Evolutionary conservation across 768 basidiomycete genomes (phyloP).

Genomic region (Lactarius tabidus): DNA sequence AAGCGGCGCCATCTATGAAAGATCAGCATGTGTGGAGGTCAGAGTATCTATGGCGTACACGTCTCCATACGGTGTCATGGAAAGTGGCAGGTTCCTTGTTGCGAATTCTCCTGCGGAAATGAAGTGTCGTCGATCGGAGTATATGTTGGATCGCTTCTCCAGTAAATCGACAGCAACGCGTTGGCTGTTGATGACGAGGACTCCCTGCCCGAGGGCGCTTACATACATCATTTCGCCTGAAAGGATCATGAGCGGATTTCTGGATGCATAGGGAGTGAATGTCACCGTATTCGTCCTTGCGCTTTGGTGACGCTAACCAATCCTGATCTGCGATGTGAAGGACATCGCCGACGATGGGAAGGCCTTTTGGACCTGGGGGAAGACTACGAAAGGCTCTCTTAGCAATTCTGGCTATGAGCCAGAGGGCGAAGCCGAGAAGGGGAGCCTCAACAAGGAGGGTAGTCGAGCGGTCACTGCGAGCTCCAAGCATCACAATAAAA

Average conservation of each 20-base stretch:
- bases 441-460: background rate
- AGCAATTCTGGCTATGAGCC: background rate
- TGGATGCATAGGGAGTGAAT: no score
- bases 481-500: no score
- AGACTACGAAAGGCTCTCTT: background rate
- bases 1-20: conserved; percentile 27
- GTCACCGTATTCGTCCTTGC: conserved; percentile 1
- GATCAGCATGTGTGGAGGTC: background rate
- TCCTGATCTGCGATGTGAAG: background rate
- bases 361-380: background rate
- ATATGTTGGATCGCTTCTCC: conserved; percentile 21
- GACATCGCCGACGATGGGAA: background rate
- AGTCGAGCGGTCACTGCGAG: no score
- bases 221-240: conserved; percentile 33
- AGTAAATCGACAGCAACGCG: conserved; percentile 29
- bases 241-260: background rate
- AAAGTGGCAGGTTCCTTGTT: conserved; percentile 29
- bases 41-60: background rate
- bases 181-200: conserved; percentile 32
- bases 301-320: background rate
- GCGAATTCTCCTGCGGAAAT: conserved; percentile 31
- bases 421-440: background rate
- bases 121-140: conserved; percentile 4
- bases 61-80: conserved; percentile 28
- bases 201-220: conserved; percentile 30